Evolutionary conservation across 2,329 filamentous ascomycete genomes (phyloP).

Genomic region (Xylariaceae sp.): DNA sequence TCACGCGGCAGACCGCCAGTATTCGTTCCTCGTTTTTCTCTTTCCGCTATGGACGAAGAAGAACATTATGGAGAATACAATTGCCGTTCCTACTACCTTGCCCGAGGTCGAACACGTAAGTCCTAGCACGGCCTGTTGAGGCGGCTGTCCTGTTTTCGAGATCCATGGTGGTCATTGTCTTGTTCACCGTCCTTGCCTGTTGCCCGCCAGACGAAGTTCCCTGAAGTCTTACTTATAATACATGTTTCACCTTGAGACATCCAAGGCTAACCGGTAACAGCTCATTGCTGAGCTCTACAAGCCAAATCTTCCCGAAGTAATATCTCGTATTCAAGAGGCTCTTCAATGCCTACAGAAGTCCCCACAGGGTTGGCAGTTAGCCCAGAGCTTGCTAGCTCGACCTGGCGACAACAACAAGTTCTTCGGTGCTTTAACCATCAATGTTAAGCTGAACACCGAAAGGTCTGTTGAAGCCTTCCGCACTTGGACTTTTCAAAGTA

Average conservation of each 20-base stretch:
- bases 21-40: constrained; percentile 6
- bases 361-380: constrained; percentile 77
- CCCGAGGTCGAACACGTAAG: constrained; percentile 29
- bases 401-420: constrained; percentile 75
- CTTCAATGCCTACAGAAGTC: constrained; percentile 76
- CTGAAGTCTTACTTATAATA: neutral
- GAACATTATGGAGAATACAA: constrained; percentile 25
- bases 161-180: too few species aligned
- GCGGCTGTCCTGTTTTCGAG: neutral
- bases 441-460: constrained; percentile 90
- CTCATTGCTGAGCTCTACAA: constrained; percentile 51
- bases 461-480: constrained; percentile 47
- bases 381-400: constrained; percentile 65
- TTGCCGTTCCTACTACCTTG: constrained; percentile 24
- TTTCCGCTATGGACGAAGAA: constrained; percentile 25
- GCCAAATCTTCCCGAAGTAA: constrained; percentile 44
- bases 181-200: too few species aligned
- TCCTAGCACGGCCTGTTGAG: neutral
- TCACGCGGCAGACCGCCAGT: constrained; percentile 8
- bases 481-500: neutral
- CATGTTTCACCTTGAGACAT: neutral
- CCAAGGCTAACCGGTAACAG: constrained; percentile 23
- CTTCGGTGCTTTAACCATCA: constrained; percentile 88
- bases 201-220: neutral
- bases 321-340: constrained; percentile 59